Base-by-base conservation (phyloP, 164 flowering plant species). In the Tetrastigma voinierianum region DNA sequence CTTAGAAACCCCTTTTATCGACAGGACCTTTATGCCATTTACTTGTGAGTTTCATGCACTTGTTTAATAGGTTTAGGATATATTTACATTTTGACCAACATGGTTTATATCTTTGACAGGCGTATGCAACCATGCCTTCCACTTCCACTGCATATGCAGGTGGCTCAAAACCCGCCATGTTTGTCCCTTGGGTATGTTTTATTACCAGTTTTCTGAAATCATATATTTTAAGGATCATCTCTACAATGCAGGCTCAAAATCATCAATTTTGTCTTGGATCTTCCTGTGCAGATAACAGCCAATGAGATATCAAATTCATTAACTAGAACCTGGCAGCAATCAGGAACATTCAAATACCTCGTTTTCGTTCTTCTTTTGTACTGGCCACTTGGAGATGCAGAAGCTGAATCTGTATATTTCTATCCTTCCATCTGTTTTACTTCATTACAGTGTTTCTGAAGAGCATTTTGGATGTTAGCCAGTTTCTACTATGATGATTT, bases 161-260 rank as follows among this genome's bases (percentile, higher is more conserved):
- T 82, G 85, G 85, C 81, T 82, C 46, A 82, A 79, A 62, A 82
- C 85, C 21, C 83, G 83, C 25, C 83, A 82, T 77, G 85, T 79
- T 14, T 82, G 85, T 21, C 85, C 83, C 48, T 32, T 81, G 51
- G 84, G 84, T 81, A 70, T 54, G 70, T 68, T n/a, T n/a, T n/a
- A n/a, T n/a, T n/a, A 0, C 54, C 45, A 17, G 19, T 13, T 19
- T 10, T 21, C 14, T 43, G 48, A 43, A 14, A 32, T 49, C 12
- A n/a, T 46, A 13, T 10, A 23, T 13, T 21, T 46, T 21, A 14
- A 14, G 32, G 17, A 45, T 12, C 12, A 10, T 46, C 46, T 65
- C 17, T 47, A 12, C 7, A 32, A 19, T 66, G 57, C 19, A 56
- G 24, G 40, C 40, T 32, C 6, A 7, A 32, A 32, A 55, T 3